Base-by-base conservation (phyloP, 129 eudicot species). In the Pseudognaphalium luteoalbum region DNA sequence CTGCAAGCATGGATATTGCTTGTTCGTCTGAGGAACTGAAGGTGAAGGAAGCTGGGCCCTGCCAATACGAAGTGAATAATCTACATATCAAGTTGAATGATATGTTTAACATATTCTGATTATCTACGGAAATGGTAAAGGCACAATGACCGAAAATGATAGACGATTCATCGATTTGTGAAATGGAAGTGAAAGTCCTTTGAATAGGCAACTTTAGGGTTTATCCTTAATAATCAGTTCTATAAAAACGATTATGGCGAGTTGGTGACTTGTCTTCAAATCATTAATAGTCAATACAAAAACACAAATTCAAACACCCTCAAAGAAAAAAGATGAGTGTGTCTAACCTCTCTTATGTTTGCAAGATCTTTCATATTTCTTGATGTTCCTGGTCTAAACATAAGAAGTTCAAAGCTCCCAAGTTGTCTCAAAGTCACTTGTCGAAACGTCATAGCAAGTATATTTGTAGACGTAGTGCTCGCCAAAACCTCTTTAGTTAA, bases 381-480 rank as follows among this genome's bases (percentile, higher is more conserved):
- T 71, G 73, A 76, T 29, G 85, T 82, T 80, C 97, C 97, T 14
- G 97, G 96, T 76, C 71, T 78, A 78, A 91, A 89, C 29, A 89
- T 67, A 21, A 76, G 52, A 74, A 94, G 74, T 77, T 94, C 97
- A 61, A 87, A 85, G 79, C 81, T 87, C 96, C 88, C 87, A 33
- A 91, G 88, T 44, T 87, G 83, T 76, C 86, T 72, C 50, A 94
- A 10, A 50, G 86, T 89, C 70, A 91, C 99, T 87, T 91, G 99
- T 74, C 99, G 87, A 77, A 91, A 94, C 14, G 97, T 91, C 97
- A 91, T 87, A 60, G 97, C 93, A 29, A 94, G 92, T 81, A 94
- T 87, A 71, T 89, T 87, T 77, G 80, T 71, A 19, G 96, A 78
- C 0, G 84, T 16, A 34, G 88, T 88, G 75, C 90, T 77, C 0